Evolutionary conservation across 208 protist genomes (phyloP), one percentile per base, ranked within the genome.

Genomic region (Leishmania martiniquensis): DNA sequence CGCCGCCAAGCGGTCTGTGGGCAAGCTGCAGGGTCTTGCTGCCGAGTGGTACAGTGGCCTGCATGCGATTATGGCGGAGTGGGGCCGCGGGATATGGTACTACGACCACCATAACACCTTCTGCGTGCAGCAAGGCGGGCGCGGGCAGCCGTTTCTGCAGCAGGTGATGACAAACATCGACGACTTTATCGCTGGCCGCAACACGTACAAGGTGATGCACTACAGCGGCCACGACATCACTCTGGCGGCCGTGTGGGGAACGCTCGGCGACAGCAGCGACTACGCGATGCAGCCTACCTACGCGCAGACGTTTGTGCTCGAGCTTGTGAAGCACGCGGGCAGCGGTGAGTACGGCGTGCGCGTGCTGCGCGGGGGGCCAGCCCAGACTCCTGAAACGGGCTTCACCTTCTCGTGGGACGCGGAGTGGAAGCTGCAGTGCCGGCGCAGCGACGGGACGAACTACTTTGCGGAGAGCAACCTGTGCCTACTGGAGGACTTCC

Each of bases 401-500:
- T 87, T 79, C 69, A 22, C 54, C 22, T 89, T 89, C 57, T 57
- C 52, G 5, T 87, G 78, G 75, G 82, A 90, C 54, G 1, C 49
- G 10, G 65, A 68, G 66, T 89, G 77, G 60, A 37, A 79, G 60
- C 81, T 91, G 79, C 71, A 79, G 65, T 91, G 89, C 76, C 84
- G 86, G 62, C 57, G 85, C 63, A 76, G 72, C 60, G 67, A 66
- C 47, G 77, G 76, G n/a, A 47, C 15, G 15, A 72, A 78, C 42
- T 93, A 91, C 76, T 49, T 76, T 44, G 86, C 87, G 25, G 25
- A 9, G n/a, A 66, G 81, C 65, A 90, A 88, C 80, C 45, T 81
- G 42, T 93, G 89, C 77, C 89, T 83, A 20, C 77, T 85, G 59
- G 76, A 72, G 57, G 89, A 93, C 80, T 93, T 93, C 66, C 39